phyloP scores from a whole-genome alignment of 495 filamentous ascomycete species.

The Tuber indicum region DNA sequence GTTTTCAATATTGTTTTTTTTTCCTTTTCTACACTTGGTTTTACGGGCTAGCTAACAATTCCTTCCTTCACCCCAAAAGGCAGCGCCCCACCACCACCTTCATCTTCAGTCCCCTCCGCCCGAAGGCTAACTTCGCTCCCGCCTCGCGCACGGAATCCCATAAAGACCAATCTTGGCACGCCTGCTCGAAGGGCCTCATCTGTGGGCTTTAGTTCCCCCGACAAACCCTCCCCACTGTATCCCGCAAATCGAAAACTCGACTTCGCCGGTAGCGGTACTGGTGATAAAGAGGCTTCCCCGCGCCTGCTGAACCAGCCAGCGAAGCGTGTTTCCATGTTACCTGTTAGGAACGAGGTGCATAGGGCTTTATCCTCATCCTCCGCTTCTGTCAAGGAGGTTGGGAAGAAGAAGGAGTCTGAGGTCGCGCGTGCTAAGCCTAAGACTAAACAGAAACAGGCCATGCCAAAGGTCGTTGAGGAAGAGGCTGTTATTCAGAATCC shows the following conservation, averaged over 20 bases:
- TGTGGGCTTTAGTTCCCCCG: slow-evolving; percentile 46
- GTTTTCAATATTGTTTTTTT: neutral
- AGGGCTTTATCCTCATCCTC: neutral
- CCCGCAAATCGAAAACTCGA: slow-evolving; percentile 12
- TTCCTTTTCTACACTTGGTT: neutral
- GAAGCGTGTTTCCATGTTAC: neutral
- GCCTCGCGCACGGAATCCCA: slow-evolving; percentile 50
- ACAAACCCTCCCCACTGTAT: slow-evolving; percentile 26
- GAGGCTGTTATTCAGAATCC: slow-evolving; percentile 3
- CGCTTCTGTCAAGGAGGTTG: slow-evolving; percentile 5
- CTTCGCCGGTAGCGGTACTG: slow-evolving; percentile 7
- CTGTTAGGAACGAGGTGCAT: neutral
- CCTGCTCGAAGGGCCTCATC: slow-evolving; percentile 50
- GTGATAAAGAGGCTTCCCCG: slow-evolving; percentile 8
- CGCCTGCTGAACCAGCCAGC: neutral
- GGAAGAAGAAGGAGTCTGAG: slow-evolving; percentile 6
- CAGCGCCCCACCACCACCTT: slow-evolving; percentile 9
- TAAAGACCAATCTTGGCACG: slow-evolving; percentile 53
- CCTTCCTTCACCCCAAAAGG: neutral
- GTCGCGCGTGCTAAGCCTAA: slow-evolving; percentile 9
- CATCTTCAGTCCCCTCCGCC: slow-evolving; percentile 39
- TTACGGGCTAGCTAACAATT: neutral
- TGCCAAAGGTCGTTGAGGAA: slow-evolving; percentile 26
- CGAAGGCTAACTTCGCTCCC: slow-evolving; percentile 46
- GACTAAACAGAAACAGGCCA: slow-evolving; percentile 13